Evolutionary conservation across 2,329 filamentous ascomycete species (phyloP), one percentile per base, ranked within the genome.

Genomic region (Cytospora leucostoma): DNA sequence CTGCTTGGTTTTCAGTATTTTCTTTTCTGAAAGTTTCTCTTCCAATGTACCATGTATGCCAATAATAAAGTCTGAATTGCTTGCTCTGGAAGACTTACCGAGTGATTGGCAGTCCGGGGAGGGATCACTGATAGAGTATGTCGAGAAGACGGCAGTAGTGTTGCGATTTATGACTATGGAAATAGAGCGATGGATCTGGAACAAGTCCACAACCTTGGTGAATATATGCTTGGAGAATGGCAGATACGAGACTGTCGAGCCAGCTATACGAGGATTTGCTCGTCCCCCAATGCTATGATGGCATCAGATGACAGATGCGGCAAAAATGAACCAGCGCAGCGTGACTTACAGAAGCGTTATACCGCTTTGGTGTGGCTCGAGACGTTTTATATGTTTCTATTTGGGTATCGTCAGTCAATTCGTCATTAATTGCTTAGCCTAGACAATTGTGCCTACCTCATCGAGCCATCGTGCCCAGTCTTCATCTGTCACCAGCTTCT

Each of bases 171-270:
- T 55, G 35, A 55, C 53, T 40, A 34, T 55, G n/a, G 53, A 35
- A 12, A 55, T 55, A 27, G 53, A 38, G n/a, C 34, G 53, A 27
- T 55, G 53, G n/a, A 55, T 55, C 11, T 55, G 53, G 35, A 55
- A 55, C 12, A 37, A 34, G 1, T 55, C 53, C 21, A 38, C n/a
- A 17, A 55, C 15, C 40, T 35, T 55, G 34, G 6, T n/a, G n/a
- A n/a, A 55, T 37, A 55, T 55, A 21, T 17, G 34, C 53, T 55
- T 15, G n/a, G 53, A 55, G 13, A 40, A 55, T 55, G 53, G 53
- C 35, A 55, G 53, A 55, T 27, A 38, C 10, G 53, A 32, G 12
- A 40, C 33, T 11, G 38, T 35, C 17, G 32, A 34, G 7, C 53
- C 53, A 6, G 53, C 34, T 15, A 55, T 40, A 27, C 33, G 53